Percentiles rank a stretch among this genome's conserved stretches.
Evolutionary conservation across 2,329 filamentous ascomycete species (phyloP).

Genomic region (Aspergillus sp.): DNA sequence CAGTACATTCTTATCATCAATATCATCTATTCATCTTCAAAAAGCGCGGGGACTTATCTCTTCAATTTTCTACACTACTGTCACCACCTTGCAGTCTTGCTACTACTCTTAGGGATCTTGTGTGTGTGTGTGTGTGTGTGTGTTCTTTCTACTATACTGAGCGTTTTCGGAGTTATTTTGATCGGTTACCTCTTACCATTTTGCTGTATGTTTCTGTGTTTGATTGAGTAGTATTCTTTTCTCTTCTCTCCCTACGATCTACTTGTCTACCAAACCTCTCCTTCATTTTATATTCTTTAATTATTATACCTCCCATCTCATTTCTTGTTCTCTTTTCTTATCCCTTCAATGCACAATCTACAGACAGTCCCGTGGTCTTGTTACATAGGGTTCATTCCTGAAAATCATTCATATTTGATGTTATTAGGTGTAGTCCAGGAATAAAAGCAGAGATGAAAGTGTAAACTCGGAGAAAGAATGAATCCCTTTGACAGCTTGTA

Average conservation of each 20-base stretch:
- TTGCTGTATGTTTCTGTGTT: background rate
- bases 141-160: constrained; percentile 17
- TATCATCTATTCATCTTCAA: background rate
- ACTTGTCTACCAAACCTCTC: background rate
- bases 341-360: constrained; percentile 9
- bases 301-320: background rate
- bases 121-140: constrained; percentile 13
- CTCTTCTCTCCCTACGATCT: background rate
- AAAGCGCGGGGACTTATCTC: background rate
- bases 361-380: constrained; percentile 9
- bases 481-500: too few relatives aligned
- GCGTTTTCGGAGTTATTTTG: constrained; percentile 15
- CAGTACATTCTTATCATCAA: constrained; percentile 5
- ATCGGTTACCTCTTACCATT: constrained; percentile 11
- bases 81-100: background rate
- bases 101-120: background rate
- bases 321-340: background rate
- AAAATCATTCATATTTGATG: too few relatives aligned
- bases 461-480: too few relatives aligned
- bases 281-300: background rate
- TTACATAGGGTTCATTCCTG: constrained; percentile 9
- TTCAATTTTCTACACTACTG: background rate
- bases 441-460: too few relatives aligned
- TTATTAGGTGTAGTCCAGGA: too few relatives aligned
- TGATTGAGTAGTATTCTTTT: background rate